These are phyloP conservation scores for Penicillium sp. DNA, from an alignment of 2,329 filamentous ascomycete genomes.

Conservation along the genomic window DNA sequence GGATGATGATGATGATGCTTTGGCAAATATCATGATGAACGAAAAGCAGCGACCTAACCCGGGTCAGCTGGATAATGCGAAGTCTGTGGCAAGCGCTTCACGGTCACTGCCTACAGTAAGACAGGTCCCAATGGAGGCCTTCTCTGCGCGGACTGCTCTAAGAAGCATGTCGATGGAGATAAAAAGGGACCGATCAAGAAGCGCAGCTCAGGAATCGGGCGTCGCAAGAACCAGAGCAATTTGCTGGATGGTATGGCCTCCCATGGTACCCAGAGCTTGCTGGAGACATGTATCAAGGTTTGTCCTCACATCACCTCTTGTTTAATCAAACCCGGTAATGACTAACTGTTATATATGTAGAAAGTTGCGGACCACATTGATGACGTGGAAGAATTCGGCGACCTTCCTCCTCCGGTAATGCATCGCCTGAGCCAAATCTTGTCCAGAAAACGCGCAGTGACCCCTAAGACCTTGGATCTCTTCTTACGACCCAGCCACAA, in stretches of 20 bases:
- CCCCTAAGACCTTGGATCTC: conserved; percentile 41
- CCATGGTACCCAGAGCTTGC: conserved; percentile 40
- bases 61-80: conserved; percentile 82
- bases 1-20: conserved; percentile 44
- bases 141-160: conserved; percentile 77
- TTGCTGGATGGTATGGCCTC: conserved; percentile 66
- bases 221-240: conserved; percentile 75
- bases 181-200: conserved; percentile 55
- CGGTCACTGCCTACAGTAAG: conserved; percentile 83
- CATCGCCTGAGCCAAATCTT: conserved; percentile 59
- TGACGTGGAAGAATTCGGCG: conserved; percentile 61
- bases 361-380: conserved; percentile 60
- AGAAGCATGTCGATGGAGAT: conserved; percentile 62
- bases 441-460: conserved; percentile 58
- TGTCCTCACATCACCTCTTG: neutral
- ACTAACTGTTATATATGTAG: conserved; percentile 18
- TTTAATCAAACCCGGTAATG: neutral
- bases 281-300: conserved; percentile 56
- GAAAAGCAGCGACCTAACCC: conserved; percentile 58
- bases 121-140: conserved; percentile 76
- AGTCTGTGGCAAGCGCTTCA: conserved; percentile 79
- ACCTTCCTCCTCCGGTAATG: conserved; percentile 54
- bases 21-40: conserved; percentile 51
- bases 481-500: conserved; percentile 52
- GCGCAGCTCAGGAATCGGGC: conserved; percentile 52